phyloP scores from a whole-genome alignment of 148 eudicot genomes.

The Cornus controversa region DNA sequence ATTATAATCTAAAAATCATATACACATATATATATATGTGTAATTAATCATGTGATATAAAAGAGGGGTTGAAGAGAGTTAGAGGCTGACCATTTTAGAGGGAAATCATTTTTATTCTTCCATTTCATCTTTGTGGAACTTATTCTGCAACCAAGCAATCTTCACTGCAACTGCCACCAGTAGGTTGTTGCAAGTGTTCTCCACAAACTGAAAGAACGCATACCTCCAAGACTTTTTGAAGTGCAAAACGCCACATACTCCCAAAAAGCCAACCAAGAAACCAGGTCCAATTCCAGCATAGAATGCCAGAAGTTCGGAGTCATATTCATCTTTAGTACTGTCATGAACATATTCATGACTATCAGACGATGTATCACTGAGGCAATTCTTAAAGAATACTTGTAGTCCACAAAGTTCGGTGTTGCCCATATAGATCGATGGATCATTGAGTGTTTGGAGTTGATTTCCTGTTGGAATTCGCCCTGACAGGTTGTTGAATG shows the following conservation, averaged over 20 bases:
- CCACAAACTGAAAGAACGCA: neutral
- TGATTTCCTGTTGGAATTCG: conserved; percentile 20
- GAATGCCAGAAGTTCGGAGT: neutral
- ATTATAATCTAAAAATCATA: too few species aligned
- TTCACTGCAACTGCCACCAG: neutral
- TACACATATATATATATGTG: too few species aligned
- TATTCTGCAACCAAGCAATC: neutral
- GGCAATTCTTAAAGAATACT: neutral
- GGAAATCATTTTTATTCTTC: neutral
- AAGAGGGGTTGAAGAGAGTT: neutral
- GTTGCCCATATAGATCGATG: conserved; percentile 15
- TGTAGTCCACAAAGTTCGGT: conserved; percentile 17
- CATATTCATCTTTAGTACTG: neutral
- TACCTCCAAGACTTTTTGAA: conserved; percentile 5
- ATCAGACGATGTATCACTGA: neutral
- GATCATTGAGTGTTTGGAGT: conserved; percentile 17
- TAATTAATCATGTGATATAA: neutral
- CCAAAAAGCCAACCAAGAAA: conserved; percentile 8
- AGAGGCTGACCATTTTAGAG: neutral
- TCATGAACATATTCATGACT: neutral
- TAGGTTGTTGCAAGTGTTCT: neutral
- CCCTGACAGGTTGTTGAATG: conserved; percentile 25
- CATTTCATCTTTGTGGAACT: neutral
- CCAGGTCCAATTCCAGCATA: neutral
- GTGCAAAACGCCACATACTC: neutral